These are phyloP conservation scores for Boletus rubescentipes DNA, from an alignment of 768 basidiomycete species.

Conservation along the genomic window DNA sequence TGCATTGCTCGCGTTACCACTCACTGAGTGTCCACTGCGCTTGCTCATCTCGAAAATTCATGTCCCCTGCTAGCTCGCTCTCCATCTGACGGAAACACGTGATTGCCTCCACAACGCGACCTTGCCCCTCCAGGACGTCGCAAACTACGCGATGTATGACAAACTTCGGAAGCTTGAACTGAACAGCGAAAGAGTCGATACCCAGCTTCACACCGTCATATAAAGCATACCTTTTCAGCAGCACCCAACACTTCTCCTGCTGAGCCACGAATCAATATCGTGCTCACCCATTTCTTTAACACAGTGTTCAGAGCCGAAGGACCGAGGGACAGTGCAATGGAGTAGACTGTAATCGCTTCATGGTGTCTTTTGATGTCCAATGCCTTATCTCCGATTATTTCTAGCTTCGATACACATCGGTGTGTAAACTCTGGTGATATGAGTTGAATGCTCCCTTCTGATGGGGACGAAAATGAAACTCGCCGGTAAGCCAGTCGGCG, in stretches of 20 bases:
- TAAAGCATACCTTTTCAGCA: neutral
- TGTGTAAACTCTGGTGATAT: neutral
- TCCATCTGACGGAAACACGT: neutral
- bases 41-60: neutral
- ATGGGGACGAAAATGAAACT: neutral
- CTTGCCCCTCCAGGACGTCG: neutral
- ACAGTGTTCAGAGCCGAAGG: neutral
- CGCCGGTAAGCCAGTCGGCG: constrained; percentile 5
- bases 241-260: neutral
- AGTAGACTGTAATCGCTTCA: neutral
- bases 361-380: neutral
- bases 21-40: neutral
- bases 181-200: neutral
- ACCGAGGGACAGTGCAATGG: neutral
- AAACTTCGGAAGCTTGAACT: constrained; percentile 1
- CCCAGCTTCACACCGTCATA: too few species aligned
- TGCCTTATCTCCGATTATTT: neutral
- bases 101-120: neutral
- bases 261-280: neutral
- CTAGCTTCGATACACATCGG: neutral
- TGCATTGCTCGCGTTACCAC: neutral
- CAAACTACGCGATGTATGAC: neutral
- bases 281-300: neutral
- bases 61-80: neutral
- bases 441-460: fast-evolving